These are phyloP conservation scores for Malus hybrid DNA, from an alignment of 331 rosid species.

Conservation along the genomic window DNA sequence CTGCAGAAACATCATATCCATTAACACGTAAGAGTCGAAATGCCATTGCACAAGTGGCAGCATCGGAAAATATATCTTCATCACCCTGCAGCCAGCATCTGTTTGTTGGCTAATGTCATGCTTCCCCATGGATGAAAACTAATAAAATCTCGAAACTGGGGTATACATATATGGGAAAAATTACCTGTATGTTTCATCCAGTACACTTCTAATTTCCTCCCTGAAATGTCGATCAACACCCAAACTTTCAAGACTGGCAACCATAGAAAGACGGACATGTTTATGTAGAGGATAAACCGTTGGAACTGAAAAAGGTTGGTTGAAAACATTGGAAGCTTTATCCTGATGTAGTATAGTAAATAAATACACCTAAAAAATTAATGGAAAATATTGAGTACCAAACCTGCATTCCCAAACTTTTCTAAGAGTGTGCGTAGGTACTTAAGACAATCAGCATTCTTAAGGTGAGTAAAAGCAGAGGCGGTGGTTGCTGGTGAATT, in stretches of 20 bases:
- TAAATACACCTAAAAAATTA: not conserved
- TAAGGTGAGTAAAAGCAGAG: constrained; percentile 42
- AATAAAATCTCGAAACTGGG: not conserved
- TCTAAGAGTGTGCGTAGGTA: constrained; percentile 45
- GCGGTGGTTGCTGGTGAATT: constrained; percentile 87
- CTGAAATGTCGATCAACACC: constrained; percentile 60
- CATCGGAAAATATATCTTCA: constrained; percentile 60
- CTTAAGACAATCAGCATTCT: constrained; percentile 51
- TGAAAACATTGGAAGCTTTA: not conserved
- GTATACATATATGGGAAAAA: not conserved
- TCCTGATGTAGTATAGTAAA: not conserved
- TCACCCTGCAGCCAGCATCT: constrained; percentile 68
- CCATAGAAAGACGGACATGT: constrained; percentile 57
- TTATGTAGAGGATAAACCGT: constrained; percentile 59
- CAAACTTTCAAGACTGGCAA: constrained; percentile 66
- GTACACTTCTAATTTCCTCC: constrained; percentile 52
- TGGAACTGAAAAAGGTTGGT: constrained; percentile 49
- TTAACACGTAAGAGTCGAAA: constrained; percentile 58
- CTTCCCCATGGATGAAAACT: constrained; percentile 1
- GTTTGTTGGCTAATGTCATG: constrained; percentile 18
- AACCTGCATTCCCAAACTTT: constrained; percentile 61
- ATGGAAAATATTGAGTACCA: constrained; percentile 3
- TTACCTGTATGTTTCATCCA: constrained; percentile 75
- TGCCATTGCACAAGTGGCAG: constrained; percentile 73
- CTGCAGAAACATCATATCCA: constrained; percentile 80